phyloP scores from a whole-genome alignment of 1,284 basidiomycete genomes.

The Heliocybe sulcata region DNA sequence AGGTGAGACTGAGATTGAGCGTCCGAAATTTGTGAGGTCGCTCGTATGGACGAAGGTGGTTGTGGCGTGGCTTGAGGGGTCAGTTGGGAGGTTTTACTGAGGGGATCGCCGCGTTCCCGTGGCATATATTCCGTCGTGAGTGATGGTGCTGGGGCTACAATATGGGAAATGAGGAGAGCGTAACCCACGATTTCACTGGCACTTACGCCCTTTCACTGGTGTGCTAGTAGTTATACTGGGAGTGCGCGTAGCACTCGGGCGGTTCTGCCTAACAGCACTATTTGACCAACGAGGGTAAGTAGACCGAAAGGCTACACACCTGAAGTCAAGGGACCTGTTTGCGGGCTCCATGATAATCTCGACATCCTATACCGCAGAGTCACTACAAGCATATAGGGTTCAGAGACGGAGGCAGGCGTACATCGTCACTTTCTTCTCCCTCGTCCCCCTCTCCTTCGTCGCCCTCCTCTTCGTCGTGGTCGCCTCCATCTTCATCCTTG shows the following conservation, averaged over 20 bases:
- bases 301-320: slow-evolving; percentile 32
- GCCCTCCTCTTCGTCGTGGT: slow-evolving; percentile 25
- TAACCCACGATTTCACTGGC: slow-evolving; percentile 1
- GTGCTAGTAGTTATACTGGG: slow-evolving; percentile 12
- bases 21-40: slow-evolving; percentile 20
- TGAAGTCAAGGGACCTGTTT: slow-evolving; percentile 64
- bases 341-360: slow-evolving; percentile 77
- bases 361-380: slow-evolving; percentile 43
- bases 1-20: slow-evolving; percentile 19
- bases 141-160: slow-evolving; percentile 43
- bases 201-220: slow-evolving; percentile 5
- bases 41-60: slow-evolving; percentile 14
- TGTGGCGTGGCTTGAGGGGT: slow-evolving; percentile 17
- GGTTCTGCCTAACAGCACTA: not conserved
- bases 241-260: not conserved
- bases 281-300: not conserved
- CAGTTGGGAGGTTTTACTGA: slow-evolving; percentile 13
- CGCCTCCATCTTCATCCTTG: slow-evolving; percentile 22
- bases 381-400: slow-evolving; percentile 5
- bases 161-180: slow-evolving; percentile 1
- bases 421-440: slow-evolving; percentile 24
- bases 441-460: slow-evolving; percentile 36
- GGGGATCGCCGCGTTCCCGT: slow-evolving; percentile 52
- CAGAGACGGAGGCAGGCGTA: slow-evolving; percentile 18
- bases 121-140: slow-evolving; percentile 90